Evolutionary conservation across 202 grass and related monocot species (phyloP).

Genomic region (Schoenoplectus tabernaemontani): DNA sequence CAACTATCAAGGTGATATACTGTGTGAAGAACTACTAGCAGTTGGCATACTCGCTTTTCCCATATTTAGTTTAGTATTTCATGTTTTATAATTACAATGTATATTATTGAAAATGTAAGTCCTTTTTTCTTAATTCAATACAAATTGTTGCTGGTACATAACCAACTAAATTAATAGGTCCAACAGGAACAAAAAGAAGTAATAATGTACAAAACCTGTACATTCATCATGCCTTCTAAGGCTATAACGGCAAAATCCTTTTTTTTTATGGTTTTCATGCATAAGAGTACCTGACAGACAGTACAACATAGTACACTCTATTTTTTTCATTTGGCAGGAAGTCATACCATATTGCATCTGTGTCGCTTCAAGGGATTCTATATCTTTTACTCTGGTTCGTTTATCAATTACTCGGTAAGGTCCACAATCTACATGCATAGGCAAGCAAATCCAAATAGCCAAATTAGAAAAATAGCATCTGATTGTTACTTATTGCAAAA

Average conservation of each 20-base stretch:
- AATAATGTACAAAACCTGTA: not conserved
- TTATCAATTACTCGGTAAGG: constrained; percentile 78
- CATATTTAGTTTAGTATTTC: not conserved
- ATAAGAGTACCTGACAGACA: not conserved
- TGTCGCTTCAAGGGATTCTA: constrained; percentile 35
- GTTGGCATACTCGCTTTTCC: not conserved
- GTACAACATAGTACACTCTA: not conserved
- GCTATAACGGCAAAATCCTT: not conserved
- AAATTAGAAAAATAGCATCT: constrained; percentile 12
- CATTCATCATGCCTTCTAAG: not conserved
- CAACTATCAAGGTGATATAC: not conserved
- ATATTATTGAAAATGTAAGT: not conserved
- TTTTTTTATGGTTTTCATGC: not conserved
- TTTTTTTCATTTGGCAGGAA: not conserved
- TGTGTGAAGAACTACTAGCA: not conserved
- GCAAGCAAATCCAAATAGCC: not conserved
- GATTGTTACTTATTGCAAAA: not conserved
- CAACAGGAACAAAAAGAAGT: not conserved
- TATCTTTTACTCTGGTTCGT: constrained; percentile 36
- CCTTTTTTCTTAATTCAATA: not conserved
- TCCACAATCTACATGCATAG: constrained; percentile 46
- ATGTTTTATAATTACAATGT: not conserved
- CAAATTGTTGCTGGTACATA: not conserved
- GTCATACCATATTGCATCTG: not conserved
- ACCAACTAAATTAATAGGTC: not conserved